Base-by-base conservation (phyloP, 2,329 filamentous ascomycete genomes). In the Diaporthe sp. region DNA sequence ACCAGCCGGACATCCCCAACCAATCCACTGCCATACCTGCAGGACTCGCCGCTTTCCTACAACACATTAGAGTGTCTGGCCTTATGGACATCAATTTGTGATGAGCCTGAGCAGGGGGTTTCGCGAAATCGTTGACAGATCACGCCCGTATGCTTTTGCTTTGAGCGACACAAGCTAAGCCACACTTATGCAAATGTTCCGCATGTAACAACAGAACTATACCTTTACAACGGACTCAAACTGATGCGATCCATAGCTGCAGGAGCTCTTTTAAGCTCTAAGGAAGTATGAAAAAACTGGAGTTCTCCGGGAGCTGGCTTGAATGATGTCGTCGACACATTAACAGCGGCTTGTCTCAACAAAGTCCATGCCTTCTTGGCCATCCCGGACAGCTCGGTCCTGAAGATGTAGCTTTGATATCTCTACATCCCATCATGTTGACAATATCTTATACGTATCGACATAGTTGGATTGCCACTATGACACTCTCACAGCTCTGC, bases 1-100 rank as follows among this genome's bases (percentile, higher is more conserved):
- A 31, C 57, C 25, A 13, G 60, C 39, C 60, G 60, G 60, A 65
- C 39, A 65, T 65, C 39, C 60, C 60, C 60, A 65, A 60, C 39
- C 37, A 28, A 44, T 31, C 28, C 28, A 31, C 28, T 31, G 3
- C 28, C 28, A 31, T 31, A 31, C 31, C 1, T 8, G 12, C 22
- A 31, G 57, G 57, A 60, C 34, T 9, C 4, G 13, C 31, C 4
- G 10, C 22, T 25, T 20, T 39, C 34, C 5, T 49, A 49, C 20
- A 8, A 49, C 9, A 9, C 7, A 49, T 22, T 9, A 49, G 44
- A 22, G 17, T 20, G 44, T 22, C 44, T 49, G 44, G 20, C 20
- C 44, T 22, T 20, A 9, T 20, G 2, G 20, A 17, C 7, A 22
- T 22, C 20, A 2, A 20, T 9, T 49, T 49, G 7, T 49, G 20